Base-by-base conservation (phyloP, 805 yeast species). In the Saturnispora dispora region DNA sequence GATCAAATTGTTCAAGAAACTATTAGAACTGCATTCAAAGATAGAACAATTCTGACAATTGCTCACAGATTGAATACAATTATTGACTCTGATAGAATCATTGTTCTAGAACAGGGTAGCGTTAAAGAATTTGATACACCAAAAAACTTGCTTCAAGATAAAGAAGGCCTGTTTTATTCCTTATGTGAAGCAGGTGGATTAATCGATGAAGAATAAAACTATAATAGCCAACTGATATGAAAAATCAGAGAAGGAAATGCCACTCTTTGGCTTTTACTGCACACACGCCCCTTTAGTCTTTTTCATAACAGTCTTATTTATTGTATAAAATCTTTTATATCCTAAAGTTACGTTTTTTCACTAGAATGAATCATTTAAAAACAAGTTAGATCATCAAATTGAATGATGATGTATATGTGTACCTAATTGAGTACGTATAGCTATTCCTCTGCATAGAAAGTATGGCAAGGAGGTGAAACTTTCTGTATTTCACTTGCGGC, bases 61-160 rank as follows among this genome's bases (percentile, higher is more conserved):
- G 95, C 95, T 1, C 95, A 86, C 64, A 76, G 95, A 71, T 71
- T 86, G 60, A 83, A 86, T 64, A 86, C 95, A 2, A 85, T 86
- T 57, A 77, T 86, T 75, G 93, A 85, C 60, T 82, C 88, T 53
- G 95, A 86, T 63, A 71, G 79, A 55, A 85, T 86, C 45, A 74
- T 86, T 52, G 93, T 85, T 1, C 71, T 86, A 57, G 93, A 86
- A 57, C 75, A 79, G 55, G 95, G 95, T 54, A 70, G 73, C 57
- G 83, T 86, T 41, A 82, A 81, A 9, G 95, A 86, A 63, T 85
- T 85, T 63, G 95, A 85, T 60, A 69, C 83, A 0, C 93, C 95
- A 2, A 72, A 65, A 28, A 78, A 77, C 46, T 73, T 91, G 57
- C 73, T 91, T 61, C 75, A 81, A 58, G 75, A 83, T 55, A 74